phyloP scores from a whole-genome alignment of 106 monocot genomes.

The Cymbidium sinense region DNA sequence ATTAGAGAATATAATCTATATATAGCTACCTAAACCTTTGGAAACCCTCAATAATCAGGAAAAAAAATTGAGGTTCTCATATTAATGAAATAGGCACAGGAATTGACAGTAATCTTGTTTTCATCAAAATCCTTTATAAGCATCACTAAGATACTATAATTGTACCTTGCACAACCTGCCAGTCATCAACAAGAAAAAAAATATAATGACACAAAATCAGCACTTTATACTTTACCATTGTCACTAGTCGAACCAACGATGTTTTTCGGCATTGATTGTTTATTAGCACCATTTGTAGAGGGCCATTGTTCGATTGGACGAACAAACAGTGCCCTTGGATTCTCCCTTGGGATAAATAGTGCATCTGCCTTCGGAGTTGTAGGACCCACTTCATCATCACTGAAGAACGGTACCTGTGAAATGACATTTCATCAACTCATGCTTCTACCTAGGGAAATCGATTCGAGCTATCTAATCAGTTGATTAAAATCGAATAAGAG shows the following conservation, averaged over 20 bases:
- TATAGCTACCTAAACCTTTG: background rate
- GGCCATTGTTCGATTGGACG: conserved; percentile 87
- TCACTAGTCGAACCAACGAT: conserved; percentile 16
- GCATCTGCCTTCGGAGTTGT: conserved; percentile 92
- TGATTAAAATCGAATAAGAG: background rate
- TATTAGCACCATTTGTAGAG: conserved; percentile 18
- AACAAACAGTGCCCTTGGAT: conserved; percentile 78
- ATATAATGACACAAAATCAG: background rate
- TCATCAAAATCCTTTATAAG: background rate
- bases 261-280: conserved; percentile 23
- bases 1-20: background rate
- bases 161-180: background rate
- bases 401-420: conserved; percentile 75
- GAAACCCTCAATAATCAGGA: background rate
- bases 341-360: conserved; percentile 84
- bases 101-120: background rate
- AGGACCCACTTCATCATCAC: conserved; percentile 59
- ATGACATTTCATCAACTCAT: background rate
- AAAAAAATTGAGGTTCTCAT: background rate
- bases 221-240: conserved; percentile 56
- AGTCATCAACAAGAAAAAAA: background rate
- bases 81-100: background rate
- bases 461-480: background rate
- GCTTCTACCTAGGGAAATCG: background rate
- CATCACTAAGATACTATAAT: background rate